Percentiles rank a stretch among this genome's conserved stretches.
These are phyloP conservation scores for Colletotrichum destructivum DNA, from an alignment of 2,329 filamentous ascomycete species.

Conservation along the genomic window DNA sequence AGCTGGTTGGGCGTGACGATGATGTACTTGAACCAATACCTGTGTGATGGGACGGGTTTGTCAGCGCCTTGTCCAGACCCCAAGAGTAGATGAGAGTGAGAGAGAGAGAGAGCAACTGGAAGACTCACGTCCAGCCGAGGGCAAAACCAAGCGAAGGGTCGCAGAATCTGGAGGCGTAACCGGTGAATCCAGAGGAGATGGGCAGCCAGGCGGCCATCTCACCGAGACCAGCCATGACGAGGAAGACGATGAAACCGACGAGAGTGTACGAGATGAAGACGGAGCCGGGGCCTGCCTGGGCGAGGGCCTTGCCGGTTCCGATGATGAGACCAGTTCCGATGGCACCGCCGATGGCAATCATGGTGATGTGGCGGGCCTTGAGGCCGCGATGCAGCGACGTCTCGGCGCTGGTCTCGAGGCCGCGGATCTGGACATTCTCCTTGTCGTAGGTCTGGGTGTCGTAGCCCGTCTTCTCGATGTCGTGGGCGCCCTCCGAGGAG, in stretches of 20 bases:
- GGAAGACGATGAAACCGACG: conserved; percentile 80
- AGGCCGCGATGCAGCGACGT: conserved; percentile 67
- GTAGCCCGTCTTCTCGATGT: conserved; percentile 47
- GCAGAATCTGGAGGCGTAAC: conserved; percentile 84
- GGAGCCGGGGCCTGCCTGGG: conserved; percentile 72
- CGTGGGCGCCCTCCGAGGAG: conserved; percentile 46
- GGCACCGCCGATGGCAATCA: conserved; percentile 81
- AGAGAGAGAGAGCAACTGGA: conserved; percentile 39
- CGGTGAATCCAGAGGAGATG: conserved; percentile 83
- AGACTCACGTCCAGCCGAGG: conserved; percentile 77
- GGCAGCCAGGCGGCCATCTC: conserved; percentile 91
- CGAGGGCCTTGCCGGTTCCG: conserved; percentile 72
- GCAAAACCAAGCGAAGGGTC: conserved; percentile 87
- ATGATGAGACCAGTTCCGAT: conserved; percentile 83
- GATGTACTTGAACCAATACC: conserved; percentile 83
- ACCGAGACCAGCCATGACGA: conserved; percentile 86
- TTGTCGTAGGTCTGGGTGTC: conserved; percentile 44
- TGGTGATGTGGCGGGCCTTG: conserved; percentile 69
- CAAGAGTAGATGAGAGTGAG: conserved; percentile 47
- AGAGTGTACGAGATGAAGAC: conserved; percentile 81
- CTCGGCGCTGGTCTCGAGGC: conserved; percentile 64
- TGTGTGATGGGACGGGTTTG: conserved; percentile 74
- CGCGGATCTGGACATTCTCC: conserved; percentile 58
- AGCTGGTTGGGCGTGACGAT: conserved; percentile 89
- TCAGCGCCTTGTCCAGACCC: conserved; percentile 63